These are phyloP conservation scores for Trichoderma sp. DNA, from an alignment of 2,329 filamentous ascomycete genomes.

Conservation along the genomic window DNA sequence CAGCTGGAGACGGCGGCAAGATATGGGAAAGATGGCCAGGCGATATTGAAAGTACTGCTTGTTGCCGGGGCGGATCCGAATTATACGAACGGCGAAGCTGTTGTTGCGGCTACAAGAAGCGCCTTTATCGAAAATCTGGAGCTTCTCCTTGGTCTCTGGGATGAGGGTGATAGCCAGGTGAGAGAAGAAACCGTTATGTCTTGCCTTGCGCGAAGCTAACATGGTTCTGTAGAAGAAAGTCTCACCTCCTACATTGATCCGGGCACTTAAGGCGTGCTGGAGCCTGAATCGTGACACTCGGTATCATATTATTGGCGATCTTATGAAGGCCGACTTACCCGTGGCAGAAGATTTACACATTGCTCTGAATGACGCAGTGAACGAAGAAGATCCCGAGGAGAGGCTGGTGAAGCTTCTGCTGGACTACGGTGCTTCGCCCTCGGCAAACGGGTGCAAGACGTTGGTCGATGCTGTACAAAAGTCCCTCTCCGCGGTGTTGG, in stretches of 20 bases:
- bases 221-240: slow-evolving; percentile 47
- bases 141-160: slow-evolving; percentile 53
- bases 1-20: slow-evolving; percentile 57
- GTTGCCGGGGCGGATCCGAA: slow-evolving; percentile 58
- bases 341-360: slow-evolving; percentile 54
- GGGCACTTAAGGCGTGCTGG: slow-evolving; percentile 58
- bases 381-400: slow-evolving; percentile 55
- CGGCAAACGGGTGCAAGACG: slow-evolving; percentile 55
- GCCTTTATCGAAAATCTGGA: slow-evolving; percentile 54
- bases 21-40: slow-evolving; percentile 53
- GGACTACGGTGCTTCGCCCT: slow-evolving; percentile 54
- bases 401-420: slow-evolving; percentile 52
- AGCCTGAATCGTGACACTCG: slow-evolving; percentile 52
- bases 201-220: background rate
- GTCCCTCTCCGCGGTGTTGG: slow-evolving; percentile 44
- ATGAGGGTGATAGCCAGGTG: slow-evolving; percentile 47
- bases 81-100: slow-evolving; percentile 56
- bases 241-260: slow-evolving; percentile 50
- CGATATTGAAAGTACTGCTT: slow-evolving; percentile 55
- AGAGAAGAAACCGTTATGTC: background rate
- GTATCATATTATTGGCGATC: slow-evolving; percentile 51
- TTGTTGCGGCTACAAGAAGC: slow-evolving; percentile 57
- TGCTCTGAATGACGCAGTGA: slow-evolving; percentile 54
- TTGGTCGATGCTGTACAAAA: slow-evolving; percentile 53
- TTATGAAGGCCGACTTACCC: slow-evolving; percentile 55